These are phyloP conservation scores for Paraurostyla sp. DNA, from an alignment of 73 alveolate genomes.

Conservation along the genomic window DNA sequence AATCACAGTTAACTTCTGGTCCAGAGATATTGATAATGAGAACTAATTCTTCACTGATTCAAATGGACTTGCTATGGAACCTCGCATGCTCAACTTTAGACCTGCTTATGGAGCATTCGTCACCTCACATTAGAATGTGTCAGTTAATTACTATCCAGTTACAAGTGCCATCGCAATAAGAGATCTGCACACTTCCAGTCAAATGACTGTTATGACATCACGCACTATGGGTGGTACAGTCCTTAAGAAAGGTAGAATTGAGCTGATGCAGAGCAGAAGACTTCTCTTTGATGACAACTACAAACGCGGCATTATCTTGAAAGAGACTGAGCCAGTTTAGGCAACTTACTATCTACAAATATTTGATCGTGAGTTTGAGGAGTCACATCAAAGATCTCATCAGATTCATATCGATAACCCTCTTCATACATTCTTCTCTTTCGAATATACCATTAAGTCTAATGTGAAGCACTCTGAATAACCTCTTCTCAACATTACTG, in stretches of 20 bases:
- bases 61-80: conserved; percentile 70
- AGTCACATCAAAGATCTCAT: conserved; percentile 11
- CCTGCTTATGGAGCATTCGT: conserved; percentile 64
- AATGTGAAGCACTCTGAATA: too few relatives aligned
- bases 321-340: conserved; percentile 75
- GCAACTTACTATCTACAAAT: conserved; percentile 16
- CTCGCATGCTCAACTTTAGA: conserved; percentile 68
- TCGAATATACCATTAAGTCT: not conserved
- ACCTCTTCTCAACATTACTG: not conserved
- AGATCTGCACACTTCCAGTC: not conserved
- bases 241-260: conserved; percentile 89
- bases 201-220: conserved; percentile 72
- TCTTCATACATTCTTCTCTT: conserved; percentile 4
- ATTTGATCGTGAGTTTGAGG: not conserved
- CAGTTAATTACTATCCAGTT: conserved; percentile 82
- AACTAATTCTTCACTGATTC: conserved; percentile 73
- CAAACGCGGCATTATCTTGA: conserved; percentile 29
- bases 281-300: conserved; percentile 72
- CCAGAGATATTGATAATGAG: not conserved
- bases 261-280: conserved; percentile 92
- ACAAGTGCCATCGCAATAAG: conserved; percentile 69
- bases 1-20: conserved; percentile 25
- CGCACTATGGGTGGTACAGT: conserved; percentile 92
- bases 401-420: conserved; percentile 24
- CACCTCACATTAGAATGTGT: conserved; percentile 25